phyloP scores from a whole-genome alignment of 805 yeast genomes.

The Metschnikowia henanensis region DNA sequence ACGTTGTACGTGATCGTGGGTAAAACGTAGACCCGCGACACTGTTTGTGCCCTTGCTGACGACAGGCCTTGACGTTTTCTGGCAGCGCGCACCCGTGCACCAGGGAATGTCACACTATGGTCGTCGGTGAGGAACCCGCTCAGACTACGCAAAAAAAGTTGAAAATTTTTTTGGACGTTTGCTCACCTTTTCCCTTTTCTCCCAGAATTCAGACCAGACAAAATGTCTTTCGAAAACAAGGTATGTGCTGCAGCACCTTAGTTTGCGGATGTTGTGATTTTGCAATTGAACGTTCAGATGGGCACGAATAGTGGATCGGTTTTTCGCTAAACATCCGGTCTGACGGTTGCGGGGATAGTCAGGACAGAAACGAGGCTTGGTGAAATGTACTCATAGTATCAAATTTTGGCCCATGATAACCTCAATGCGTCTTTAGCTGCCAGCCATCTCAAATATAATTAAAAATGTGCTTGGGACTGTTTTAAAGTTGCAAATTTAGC shows the following conservation, averaged over 20 bases:
- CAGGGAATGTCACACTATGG: conserved; percentile 12
- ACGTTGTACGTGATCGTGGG: conserved; percentile 2
- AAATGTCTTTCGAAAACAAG: conserved; percentile 49
- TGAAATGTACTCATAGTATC: too few relatives aligned
- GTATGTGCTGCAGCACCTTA: conserved; percentile 31
- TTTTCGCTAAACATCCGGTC: background rate
- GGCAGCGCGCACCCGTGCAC: conserved; percentile 14
- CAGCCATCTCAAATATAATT: too few relatives aligned
- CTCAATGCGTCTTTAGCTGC: too few relatives aligned
- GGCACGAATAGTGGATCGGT: background rate
- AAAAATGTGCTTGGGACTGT: too few relatives aligned
- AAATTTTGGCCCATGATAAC: too few relatives aligned
- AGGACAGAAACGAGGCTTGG: too few relatives aligned
- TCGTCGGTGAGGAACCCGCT: conserved; percentile 16
- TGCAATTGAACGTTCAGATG: background rate
- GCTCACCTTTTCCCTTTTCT: conserved; percentile 9
- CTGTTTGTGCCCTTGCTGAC: background rate
- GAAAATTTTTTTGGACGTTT: conserved; percentile 22
- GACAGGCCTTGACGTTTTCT: background rate
- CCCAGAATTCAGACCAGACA: conserved; percentile 14
- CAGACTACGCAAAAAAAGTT: conserved; percentile 19
- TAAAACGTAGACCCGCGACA: conserved; percentile 1
- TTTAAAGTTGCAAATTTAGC: too few relatives aligned
- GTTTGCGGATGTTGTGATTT: background rate
- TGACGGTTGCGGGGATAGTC: background rate